Percentiles rank a stretch among this genome's conserved stretches.
These are phyloP conservation scores for Candida taoyuanica DNA, from an alignment of 805 yeast genomes.

Conservation along the genomic window DNA sequence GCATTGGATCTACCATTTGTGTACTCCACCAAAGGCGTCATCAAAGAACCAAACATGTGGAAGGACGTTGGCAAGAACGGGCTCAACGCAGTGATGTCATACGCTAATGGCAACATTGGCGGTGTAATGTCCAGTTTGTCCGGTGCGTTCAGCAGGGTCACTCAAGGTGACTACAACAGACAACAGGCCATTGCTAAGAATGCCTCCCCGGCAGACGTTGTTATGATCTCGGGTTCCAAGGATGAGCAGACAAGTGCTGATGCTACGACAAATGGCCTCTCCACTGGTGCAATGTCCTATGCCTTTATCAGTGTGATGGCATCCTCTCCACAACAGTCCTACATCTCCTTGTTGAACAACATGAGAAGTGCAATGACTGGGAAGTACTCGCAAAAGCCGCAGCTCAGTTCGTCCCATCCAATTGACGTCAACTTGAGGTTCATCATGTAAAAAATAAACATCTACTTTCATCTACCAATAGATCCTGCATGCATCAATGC, in stretches of 20 bases:
- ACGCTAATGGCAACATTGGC: conserved; percentile 46
- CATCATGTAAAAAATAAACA: conserved; percentile 24
- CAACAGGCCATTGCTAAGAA: conserved; percentile 40
- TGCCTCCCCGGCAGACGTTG: conserved; percentile 63
- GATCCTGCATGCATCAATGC: too few species aligned
- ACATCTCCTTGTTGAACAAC: conserved; percentile 54
- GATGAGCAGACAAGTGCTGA: conserved; percentile 59
- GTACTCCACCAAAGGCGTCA: conserved; percentile 67
- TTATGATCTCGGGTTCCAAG: conserved; percentile 64
- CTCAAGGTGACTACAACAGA: conserved; percentile 26
- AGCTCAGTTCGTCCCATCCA: conserved; percentile 64
- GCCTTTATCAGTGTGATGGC: conserved; percentile 59
- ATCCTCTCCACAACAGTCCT: conserved; percentile 51
- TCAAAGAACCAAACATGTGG: conserved; percentile 65
- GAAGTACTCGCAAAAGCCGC: conserved; percentile 70
- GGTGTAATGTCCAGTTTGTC: conserved; percentile 29
- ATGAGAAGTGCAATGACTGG: conserved; percentile 53
- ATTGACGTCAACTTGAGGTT: conserved; percentile 47
- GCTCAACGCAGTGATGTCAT: conserved; percentile 46
- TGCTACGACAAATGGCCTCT: conserved; percentile 55
- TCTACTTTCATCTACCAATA: not conserved
- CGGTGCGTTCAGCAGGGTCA: conserved; percentile 20
- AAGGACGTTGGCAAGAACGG: conserved; percentile 64
- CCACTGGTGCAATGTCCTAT: conserved; percentile 74
- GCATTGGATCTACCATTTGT: conserved; percentile 65